These are phyloP conservation scores for Stagonosporopsis cucurbitacearum DNA, from an alignment of 2,329 filamentous ascomycete species.

Conservation along the genomic window DNA sequence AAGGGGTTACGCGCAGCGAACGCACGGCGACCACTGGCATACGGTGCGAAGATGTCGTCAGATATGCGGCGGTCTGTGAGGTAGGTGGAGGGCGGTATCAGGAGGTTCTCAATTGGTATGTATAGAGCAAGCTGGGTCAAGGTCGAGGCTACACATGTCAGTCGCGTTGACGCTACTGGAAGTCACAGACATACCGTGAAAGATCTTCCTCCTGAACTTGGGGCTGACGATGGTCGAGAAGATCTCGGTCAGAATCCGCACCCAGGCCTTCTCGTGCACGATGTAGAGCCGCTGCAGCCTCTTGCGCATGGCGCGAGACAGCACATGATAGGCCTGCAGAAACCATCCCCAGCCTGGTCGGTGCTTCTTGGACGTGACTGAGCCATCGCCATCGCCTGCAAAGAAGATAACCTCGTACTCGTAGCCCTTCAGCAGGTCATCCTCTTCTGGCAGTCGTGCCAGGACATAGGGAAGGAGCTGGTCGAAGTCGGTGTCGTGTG, in stretches of 20 bases:
- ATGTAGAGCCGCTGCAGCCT: slow-evolving; percentile 63
- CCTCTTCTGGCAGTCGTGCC: slow-evolving; percentile 60
- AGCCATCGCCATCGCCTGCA: slow-evolving; percentile 59
- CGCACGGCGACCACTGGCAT: slow-evolving; percentile 54
- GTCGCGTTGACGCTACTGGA: slow-evolving; percentile 2
- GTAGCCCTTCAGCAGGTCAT: slow-evolving; percentile 60
- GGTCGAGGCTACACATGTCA: slow-evolving; percentile 52
- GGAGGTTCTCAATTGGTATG: slow-evolving; percentile 59
- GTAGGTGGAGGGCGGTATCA: slow-evolving; percentile 62
- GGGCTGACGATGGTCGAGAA: slow-evolving; percentile 64
- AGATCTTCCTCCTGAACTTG: slow-evolving; percentile 64
- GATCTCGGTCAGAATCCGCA: slow-evolving; percentile 62
- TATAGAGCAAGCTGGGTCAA: slow-evolving; percentile 58
- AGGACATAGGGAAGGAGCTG: slow-evolving; percentile 62
- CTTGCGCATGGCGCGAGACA: slow-evolving; percentile 62
- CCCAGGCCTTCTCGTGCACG: slow-evolving; percentile 64
- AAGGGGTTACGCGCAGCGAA: slow-evolving; percentile 58
- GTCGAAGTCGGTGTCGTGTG: slow-evolving; percentile 62
- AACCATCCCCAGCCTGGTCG: slow-evolving; percentile 63
- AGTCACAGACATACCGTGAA: slow-evolving; percentile 53
- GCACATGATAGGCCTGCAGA: slow-evolving; percentile 63
- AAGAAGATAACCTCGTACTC: slow-evolving; percentile 66
- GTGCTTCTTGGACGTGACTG: slow-evolving; percentile 55
- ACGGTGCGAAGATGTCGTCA: slow-evolving; percentile 56
- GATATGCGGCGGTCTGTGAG: slow-evolving; percentile 60